Conservation (phyloP, 176 grass and related monocot genomes). For the Saccharum officinarum region DNA sequence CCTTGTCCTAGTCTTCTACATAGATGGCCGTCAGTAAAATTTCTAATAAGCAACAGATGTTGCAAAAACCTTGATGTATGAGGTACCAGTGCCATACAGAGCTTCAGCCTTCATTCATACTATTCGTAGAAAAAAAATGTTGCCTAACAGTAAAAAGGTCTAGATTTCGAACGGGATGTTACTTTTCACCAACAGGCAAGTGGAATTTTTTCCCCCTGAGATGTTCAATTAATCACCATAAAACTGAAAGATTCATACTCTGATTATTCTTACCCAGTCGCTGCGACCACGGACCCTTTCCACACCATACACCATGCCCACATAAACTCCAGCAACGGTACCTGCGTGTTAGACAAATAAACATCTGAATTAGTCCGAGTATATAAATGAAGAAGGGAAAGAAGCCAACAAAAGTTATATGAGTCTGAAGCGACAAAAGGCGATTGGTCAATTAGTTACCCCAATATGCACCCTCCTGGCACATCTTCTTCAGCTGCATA, state of each 20-base stretch:
- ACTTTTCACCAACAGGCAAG: neutral
- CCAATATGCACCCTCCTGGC: slow-evolving; percentile 83
- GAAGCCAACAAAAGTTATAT: neutral
- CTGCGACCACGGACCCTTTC: slow-evolving; percentile 59
- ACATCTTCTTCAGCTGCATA: slow-evolving; percentile 78
- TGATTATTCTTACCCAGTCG: slow-evolving; percentile 67
- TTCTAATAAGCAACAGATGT: neutral
- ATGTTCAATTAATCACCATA: neutral
- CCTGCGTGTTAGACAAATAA: slow-evolving; percentile 40
- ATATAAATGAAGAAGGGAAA: neutral
- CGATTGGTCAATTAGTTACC: slow-evolving; percentile 36
- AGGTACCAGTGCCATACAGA: too few relatives aligned
- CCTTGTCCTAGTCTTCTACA: neutral
- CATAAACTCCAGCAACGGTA: slow-evolving; percentile 73
- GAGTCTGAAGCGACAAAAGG: neutral
- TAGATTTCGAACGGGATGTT: neutral
- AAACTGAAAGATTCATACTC: neutral
- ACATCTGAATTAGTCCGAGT: neutral
- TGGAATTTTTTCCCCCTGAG: neutral
- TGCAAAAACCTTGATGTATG: too few relatives aligned
- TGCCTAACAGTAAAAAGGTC: too few relatives aligned
- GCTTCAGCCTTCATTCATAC: too few relatives aligned
- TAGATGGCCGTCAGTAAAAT: neutral
- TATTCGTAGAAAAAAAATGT: neutral
- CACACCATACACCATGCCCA: slow-evolving; percentile 69